Percentiles rank a stretch among this genome's conserved stretches.
phyloP scores from a whole-genome alignment of 2,329 filamentous ascomycete genomes.

The Lachnellula arida region DNA sequence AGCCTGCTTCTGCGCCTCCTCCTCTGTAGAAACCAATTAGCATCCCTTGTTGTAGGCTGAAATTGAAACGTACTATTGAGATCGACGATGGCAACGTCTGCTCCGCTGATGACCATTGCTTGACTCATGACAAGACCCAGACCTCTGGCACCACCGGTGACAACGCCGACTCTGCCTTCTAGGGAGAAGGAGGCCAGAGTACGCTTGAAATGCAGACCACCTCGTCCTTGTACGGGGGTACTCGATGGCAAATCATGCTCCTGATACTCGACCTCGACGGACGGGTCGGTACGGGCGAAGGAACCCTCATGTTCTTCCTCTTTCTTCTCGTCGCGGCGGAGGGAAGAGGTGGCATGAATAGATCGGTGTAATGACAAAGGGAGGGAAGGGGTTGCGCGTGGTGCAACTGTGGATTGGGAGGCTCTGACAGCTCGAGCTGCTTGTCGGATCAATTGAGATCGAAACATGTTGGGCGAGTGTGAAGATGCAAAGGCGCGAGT shows the following conservation, averaged over 20 bases:
- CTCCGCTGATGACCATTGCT: slow-evolving; percentile 81
- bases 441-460: slow-evolving; percentile 27
- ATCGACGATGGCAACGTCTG: slow-evolving; percentile 87
- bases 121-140: slow-evolving; percentile 91
- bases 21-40: slow-evolving; percentile 49
- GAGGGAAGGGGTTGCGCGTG: slow-evolving; percentile 13
- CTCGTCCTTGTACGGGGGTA: slow-evolving; percentile 67
- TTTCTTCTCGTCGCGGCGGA: slow-evolving; percentile 21
- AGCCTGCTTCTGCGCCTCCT: slow-evolving; percentile 77
- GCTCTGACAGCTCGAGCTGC: slow-evolving; percentile 23
- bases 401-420: slow-evolving; percentile 11
- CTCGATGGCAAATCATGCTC: slow-evolving; percentile 69
- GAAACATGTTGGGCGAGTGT: slow-evolving; percentile 24
- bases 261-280: slow-evolving; percentile 73
- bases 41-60: background rate
- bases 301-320: slow-evolving; percentile 25
- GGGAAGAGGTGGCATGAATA: slow-evolving; percentile 19
- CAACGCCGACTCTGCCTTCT: slow-evolving; percentile 74
- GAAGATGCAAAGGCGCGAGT: background rate
- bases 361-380: slow-evolving; percentile 10
- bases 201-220: slow-evolving; percentile 77
- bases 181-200: slow-evolving; percentile 84
- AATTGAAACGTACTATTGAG: slow-evolving; percentile 68
- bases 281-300: slow-evolving; percentile 75
- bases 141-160: slow-evolving; percentile 87